Base-by-base conservation (phyloP, 2,329 filamentous ascomycete genomes). In the Myriosclerotinia curreyana region DNA sequence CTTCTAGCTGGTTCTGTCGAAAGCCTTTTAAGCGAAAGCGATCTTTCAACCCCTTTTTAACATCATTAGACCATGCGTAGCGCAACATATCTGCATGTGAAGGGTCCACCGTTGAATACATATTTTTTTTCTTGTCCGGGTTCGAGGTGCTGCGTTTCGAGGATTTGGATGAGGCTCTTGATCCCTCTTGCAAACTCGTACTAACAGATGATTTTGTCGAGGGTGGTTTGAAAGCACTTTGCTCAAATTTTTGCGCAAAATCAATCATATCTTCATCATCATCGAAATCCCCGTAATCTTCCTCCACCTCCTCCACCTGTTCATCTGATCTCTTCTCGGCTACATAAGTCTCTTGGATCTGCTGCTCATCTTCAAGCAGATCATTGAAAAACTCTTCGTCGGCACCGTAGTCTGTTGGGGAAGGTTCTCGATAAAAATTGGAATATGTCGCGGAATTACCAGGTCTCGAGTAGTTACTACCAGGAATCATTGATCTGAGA, bases 1-100 rank as follows among this genome's bases (percentile, higher is more conserved):
- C 93, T 76, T 98, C 91, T 1, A 98, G 82, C 74, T 99, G 95
- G 73, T 97, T 95, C 62, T 88, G 86, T 38, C 96, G 87, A 73
- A 99, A 99, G 0, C 91, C 91, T 62, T 85, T 86, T 75, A 99
- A 87, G 67, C 88, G 85, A 73, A 99, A 99, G 3, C 87, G 83
- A 70, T 94, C 87, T 72, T 89, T 91, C 68, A 99, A 79, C n/a
- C 87, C 90, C 62, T 80, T 82, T 69, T 88, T 89, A 31, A 99
- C 90, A 71, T 98, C 93, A 51, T 84, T 81, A 20, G 93, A 97
- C 95, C 96, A 99, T 5, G 86, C 81, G 71, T 88, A 82, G 56
- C 83, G 81, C 82, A 90, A 88, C 70, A 84, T 75, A 60, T 83
- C 79, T 1, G 80, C 74, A 1, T 82, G 79, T 31, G 69, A 67